phyloP scores from a whole-genome alignment of 768 basidiomycete genomes.

The Leccinum ochraceum region DNA sequence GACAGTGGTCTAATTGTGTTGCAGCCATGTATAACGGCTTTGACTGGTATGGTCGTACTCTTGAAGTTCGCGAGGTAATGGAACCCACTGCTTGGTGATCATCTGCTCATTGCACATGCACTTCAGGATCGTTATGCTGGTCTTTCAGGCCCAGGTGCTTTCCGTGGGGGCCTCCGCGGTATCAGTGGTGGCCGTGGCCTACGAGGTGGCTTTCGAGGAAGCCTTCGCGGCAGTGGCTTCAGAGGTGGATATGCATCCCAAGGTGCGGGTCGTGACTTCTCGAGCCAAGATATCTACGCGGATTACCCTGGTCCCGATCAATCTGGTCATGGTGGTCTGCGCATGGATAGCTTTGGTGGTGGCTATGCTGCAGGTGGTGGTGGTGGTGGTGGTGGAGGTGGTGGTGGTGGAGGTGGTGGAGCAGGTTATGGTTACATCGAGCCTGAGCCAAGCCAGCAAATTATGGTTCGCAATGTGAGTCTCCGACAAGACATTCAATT shows the following conservation, averaged over 20 bases:
- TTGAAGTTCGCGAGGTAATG: conserved; percentile 92
- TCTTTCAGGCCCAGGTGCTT: conserved; percentile 63
- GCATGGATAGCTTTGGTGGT: conserved; percentile 40
- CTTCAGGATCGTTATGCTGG: conserved; percentile 85
- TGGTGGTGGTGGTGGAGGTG: conserved; percentile 37
- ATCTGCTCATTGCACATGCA: background rate
- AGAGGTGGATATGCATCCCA: conserved; percentile 55
- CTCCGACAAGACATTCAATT: background rate
- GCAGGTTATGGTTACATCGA: conserved; percentile 46
- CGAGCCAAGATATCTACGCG: conserved; percentile 87
- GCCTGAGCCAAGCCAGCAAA: conserved; percentile 92
- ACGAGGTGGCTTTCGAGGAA: conserved; percentile 33
- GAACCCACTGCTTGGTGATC: background rate
- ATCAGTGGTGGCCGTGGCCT: conserved; percentile 44
- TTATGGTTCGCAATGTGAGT: conserved; percentile 97
- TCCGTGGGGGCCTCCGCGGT: conserved; percentile 52
- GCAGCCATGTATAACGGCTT: conserved; percentile 95
- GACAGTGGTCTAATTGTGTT: conserved; percentile 1
- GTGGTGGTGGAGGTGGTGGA: conserved; percentile 41
- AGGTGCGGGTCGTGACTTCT: conserved; percentile 67
- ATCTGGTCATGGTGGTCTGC: conserved; percentile 37
- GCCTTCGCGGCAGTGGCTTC: conserved; percentile 58
- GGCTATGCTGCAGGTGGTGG: conserved; percentile 38
- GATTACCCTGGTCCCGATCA: conserved; percentile 91
- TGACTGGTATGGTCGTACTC: conserved; percentile 93